phyloP scores from a whole-genome alignment of 2,329 filamentous ascomycete genomes.

The Knufia fluminis region DNA sequence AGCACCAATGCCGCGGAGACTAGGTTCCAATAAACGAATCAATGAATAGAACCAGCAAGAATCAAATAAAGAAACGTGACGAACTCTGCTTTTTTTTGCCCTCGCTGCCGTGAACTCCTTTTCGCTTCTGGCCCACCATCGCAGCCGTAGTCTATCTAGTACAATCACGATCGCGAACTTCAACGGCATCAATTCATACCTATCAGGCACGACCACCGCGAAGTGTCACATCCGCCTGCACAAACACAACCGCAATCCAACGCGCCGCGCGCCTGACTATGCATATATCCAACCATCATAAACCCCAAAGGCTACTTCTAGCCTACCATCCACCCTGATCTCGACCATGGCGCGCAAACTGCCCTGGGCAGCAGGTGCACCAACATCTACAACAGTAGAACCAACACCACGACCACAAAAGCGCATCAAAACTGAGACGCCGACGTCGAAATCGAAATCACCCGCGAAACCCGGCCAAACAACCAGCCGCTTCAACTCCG shows the following conservation, averaged over 20 bases:
- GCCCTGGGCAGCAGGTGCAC: constrained; percentile 14
- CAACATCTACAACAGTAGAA: constrained; percentile 6
- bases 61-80: too few relatives aligned
- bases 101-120: not conserved
- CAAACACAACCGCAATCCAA: not conserved
- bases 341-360: constrained; percentile 19
- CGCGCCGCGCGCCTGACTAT: not conserved
- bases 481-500: not conserved
- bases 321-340: not conserved
- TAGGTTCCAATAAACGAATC: too few relatives aligned
- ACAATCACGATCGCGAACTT: too few relatives aligned
- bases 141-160: not conserved
- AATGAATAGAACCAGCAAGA: too few relatives aligned
- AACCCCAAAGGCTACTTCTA: not conserved
- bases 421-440: not conserved
- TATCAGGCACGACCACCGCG: not conserved
- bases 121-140: not conserved
- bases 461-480: not conserved
- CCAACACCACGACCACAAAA: not conserved
- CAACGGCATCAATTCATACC: not conserved
- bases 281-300: not conserved
- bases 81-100: too few relatives aligned
- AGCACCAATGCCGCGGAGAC: too few relatives aligned
- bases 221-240: not conserved
- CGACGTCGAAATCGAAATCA: not conserved